Conservation (phyloP, 73 alveolate species). For the Symbiodinium pilosum region DNA sequence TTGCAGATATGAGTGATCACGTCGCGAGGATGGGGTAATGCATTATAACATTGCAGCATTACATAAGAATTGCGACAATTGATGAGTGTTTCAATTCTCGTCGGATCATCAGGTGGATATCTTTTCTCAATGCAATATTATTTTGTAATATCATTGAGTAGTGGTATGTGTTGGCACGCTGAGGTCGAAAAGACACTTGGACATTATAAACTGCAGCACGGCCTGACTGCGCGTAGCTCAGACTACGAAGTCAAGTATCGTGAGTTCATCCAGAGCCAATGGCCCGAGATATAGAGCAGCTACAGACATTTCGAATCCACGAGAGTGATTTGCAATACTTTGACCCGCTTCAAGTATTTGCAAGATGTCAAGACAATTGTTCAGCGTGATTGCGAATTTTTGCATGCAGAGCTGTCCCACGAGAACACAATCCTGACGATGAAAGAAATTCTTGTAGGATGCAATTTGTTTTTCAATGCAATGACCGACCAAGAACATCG, state of each 20-base stretch:
- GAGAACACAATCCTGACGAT: not conserved
- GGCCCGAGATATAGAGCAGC: not conserved
- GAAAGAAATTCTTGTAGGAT: not conserved
- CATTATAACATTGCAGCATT: no score
- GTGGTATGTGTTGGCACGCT: not conserved
- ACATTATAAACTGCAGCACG: not conserved
- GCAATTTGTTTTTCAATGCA: not conserved
- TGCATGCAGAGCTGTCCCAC: not conserved
- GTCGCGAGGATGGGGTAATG: no score
- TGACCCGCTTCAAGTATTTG: not conserved
- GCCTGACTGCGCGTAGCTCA: not conserved
- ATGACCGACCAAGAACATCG: not conserved
- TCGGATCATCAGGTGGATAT: no score
- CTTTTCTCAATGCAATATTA: no score
- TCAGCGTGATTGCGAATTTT: not conserved
- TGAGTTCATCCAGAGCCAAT: not conserved
- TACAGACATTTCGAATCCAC: slow-evolving; percentile 29
- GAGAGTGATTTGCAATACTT: not conserved
- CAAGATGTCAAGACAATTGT: not conserved
- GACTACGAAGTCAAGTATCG: slow-evolving; percentile 26
- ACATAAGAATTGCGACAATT: no score
- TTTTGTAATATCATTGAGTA: not conserved
- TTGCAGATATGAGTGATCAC: no score
- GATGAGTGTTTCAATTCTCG: no score
- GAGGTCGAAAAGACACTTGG: slow-evolving; percentile 1